phyloP scores from a whole-genome alignment of 192 early-diverging fungal genomes.

The Rhizophagus sp. region DNA sequence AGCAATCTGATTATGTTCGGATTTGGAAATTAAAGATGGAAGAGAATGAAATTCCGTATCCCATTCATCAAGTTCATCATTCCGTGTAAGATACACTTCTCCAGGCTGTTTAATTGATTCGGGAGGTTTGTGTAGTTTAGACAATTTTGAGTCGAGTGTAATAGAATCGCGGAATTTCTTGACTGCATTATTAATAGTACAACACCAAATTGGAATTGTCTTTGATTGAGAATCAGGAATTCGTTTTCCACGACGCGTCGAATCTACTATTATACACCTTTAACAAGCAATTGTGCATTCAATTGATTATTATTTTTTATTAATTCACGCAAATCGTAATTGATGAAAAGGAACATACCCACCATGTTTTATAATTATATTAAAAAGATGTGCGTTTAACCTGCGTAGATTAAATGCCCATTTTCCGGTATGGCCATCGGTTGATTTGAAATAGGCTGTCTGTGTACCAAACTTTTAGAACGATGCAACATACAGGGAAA shows the following conservation, averaged over 20 bases:
- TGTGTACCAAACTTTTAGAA: slow-evolving; percentile 40
- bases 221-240: slow-evolving; percentile 84
- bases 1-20: slow-evolving; percentile 72
- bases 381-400: slow-evolving; percentile 75
- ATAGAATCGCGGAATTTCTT: slow-evolving; percentile 28
- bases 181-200: slow-evolving; percentile 66
- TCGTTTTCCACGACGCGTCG: slow-evolving; percentile 80
- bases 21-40: slow-evolving; percentile 61
- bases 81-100: too few species aligned
- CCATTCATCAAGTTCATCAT: slow-evolving; percentile 39
- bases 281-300: neutral
- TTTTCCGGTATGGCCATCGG: slow-evolving; percentile 84
- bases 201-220: slow-evolving; percentile 91
- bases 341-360: slow-evolving; percentile 49
- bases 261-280: slow-evolving; percentile 86
- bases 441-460: slow-evolving; percentile 91
- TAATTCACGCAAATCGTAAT: neutral
- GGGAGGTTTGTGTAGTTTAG: neutral
- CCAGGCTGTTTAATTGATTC: too few species aligned
- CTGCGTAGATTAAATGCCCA: slow-evolving; percentile 86
- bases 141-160: neutral
- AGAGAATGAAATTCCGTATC: slow-evolving; percentile 65
- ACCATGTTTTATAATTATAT: slow-evolving; percentile 47
- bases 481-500: neutral
- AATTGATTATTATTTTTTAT: neutral